Conservation (phyloP, 306 rosid genomes). For the Glycine latifolia region DNA sequence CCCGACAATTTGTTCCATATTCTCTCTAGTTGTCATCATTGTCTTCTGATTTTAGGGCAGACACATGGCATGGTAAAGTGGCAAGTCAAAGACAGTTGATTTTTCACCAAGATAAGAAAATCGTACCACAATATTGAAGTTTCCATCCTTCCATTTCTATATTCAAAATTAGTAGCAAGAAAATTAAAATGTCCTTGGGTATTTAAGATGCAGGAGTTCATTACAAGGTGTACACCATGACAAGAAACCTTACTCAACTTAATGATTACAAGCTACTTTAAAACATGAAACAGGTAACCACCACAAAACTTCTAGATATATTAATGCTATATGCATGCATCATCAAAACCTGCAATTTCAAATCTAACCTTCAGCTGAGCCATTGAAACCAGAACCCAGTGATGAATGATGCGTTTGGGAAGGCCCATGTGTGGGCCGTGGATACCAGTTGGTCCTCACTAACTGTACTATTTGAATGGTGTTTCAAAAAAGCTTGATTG, state of each 20-base stretch:
- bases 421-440: not conserved
- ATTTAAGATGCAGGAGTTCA: constrained; percentile 1
- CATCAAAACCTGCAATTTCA: not conserved
- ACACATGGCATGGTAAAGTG: constrained; percentile 5
- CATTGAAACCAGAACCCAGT: constrained; percentile 20
- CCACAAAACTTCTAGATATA: constrained; percentile 10
- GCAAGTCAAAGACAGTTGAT: not conserved
- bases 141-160: not conserved
- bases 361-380: constrained; percentile 45
- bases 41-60: not conserved
- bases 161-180: not conserved
- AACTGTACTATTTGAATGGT: constrained; percentile 7
- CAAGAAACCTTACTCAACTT: not conserved
- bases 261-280: constrained; percentile 11
- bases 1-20: not conserved
- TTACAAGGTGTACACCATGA: not conserved
- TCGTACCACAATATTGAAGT: not conserved
- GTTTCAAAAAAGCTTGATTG: constrained; percentile 14
- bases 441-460: constrained; percentile 14
- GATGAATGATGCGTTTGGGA: constrained; percentile 5
- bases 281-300: not conserved
- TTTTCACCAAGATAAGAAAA: not conserved
- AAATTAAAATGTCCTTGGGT: not conserved
- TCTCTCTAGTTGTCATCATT: not conserved
- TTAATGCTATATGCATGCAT: not conserved